Evolutionary conservation across 2,329 filamentous ascomycete species (phyloP).

Genomic region (Hirsutella thompsonii): DNA sequence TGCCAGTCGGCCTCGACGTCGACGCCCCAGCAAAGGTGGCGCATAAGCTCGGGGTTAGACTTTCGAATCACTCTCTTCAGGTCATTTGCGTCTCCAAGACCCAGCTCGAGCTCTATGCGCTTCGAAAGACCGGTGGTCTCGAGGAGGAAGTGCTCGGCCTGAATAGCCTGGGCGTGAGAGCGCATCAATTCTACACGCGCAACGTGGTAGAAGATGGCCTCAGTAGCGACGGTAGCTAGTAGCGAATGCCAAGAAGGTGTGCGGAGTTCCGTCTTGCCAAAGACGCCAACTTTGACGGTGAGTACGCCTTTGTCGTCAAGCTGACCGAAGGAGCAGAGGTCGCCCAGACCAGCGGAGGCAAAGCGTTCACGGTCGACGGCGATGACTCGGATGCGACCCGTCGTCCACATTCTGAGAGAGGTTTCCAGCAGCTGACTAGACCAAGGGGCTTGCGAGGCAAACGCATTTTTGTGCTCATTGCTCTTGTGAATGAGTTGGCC

Average conservation of each 20-base stretch:
- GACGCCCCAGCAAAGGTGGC: constrained; percentile 18
- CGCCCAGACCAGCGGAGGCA: constrained; percentile 11
- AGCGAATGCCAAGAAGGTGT: constrained; percentile 13
- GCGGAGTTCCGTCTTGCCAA: constrained; percentile 13
- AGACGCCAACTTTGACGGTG: constrained; percentile 13
- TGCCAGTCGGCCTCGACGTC: constrained; percentile 20
- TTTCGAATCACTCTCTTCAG: constrained; percentile 13
- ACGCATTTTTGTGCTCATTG: constrained; percentile 8
- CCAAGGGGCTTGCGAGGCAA: constrained; percentile 5
- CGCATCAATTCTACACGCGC: constrained; percentile 15
- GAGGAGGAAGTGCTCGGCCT: constrained; percentile 19
- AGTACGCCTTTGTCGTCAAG: constrained; percentile 8
- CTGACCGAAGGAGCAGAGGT: constrained; percentile 13
- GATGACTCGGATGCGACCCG: constrained; percentile 10
- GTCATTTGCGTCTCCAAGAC: constrained; percentile 11
- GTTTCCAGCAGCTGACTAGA: constrained; percentile 10
- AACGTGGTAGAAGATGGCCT: constrained; percentile 21
- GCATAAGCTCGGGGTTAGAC: constrained; percentile 18
- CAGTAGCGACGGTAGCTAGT: constrained; percentile 11
- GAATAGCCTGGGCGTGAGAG: constrained; percentile 14
- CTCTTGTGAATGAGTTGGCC: constrained; percentile 10
- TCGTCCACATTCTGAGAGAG: constrained; percentile 12
- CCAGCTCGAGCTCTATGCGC: constrained; percentile 19
- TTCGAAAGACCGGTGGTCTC: constrained; percentile 13
- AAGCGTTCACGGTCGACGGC: constrained; percentile 14